Evolutionary conservation across 495 filamentous ascomycete species (phyloP), one percentile per base, ranked within the genome.

Genomic region (Neurospora hispaniola): DNA sequence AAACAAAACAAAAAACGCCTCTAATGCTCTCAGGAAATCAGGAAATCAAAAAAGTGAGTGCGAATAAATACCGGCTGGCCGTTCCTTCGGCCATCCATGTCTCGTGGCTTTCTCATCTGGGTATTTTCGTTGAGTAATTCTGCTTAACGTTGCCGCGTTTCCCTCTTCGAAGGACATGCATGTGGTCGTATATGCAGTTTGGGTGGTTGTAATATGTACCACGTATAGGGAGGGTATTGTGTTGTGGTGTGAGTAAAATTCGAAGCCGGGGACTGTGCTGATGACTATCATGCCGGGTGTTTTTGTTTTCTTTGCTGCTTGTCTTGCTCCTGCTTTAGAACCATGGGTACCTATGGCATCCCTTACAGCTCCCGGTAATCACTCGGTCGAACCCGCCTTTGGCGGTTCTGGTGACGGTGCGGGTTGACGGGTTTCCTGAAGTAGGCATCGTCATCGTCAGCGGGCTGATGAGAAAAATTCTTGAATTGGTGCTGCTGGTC

Each of bases 381-480:
- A 79, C 92, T 94, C 20, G 94, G 93, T 66, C 96, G 86, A 71
- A 91, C 89, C 74, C 91, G 84, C 73, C 92, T 89, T 73, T 93
- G 89, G 71, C 91, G 85, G 72, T 92, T 91, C 81, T 93, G 91
- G 78, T 96, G 92, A 72, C 96, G 90, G 78, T 97, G 94, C 12
- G 94, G 96, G 79, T 99, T 99, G 70, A 98, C 92, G 2, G 96
- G 96, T 79, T 97, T 94, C 27, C 96, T 90, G 81, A 98, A 96
- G 81, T 99, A 99, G 23, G 96, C 92, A 69, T 93, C 92, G 73
- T 97, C 94, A 74, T 97, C 93, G 72, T 93, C 92, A 70, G 89
- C 87, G n/a, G 90, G 87, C 82, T 96, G 91, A 80, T 96, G 89
- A 77, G 92, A 91, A 31, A 80, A 81, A 44, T 76, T 77, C 70